Base-by-base conservation (phyloP, 2,329 filamentous ascomycete genomes). In the Colletotrichum higginsianum region DNA sequence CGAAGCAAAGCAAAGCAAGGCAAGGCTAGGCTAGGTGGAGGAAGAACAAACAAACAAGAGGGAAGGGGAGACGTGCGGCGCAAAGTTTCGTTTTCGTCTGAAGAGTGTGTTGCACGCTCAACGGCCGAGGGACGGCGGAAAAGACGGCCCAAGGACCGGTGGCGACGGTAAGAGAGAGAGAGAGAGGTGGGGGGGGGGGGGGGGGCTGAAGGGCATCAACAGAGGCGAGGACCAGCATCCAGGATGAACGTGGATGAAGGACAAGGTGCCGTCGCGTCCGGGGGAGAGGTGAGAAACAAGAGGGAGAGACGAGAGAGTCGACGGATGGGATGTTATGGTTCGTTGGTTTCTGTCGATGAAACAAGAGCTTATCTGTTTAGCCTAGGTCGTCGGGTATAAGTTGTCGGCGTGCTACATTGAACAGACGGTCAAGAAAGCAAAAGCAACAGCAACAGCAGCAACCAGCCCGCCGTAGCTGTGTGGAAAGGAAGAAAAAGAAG, bases 41-140 rank as follows among this genome's bases (percentile, higher is more conserved):
- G 40, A 18, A 21, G 23, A 26, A 23, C 4, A n/a, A 49, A 40
- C 35, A 61, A 42, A 42, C 30, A 16, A 63, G 66, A 58, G 66
- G 46, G 53, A 40, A 55, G 65, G 60, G 65, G 65, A 71, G 68
- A 68, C 68, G 65, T 71, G 68, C 68, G 68, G 58, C 53, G 53
- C 68, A 71, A 61, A 64, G 68, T 71, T 71, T 71, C 68, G 68
- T 68, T 71, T 71, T 68, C 68, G 68, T 71, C 68, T 60, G 58
- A 71, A 68, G 57, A 23, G 57, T 44, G 57, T 44, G 15, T 40
- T 50, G 56, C 26, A 55, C 57, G 16, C 47, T 55, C 65, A 55
- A 61, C 38, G 65, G 65, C 55, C 44, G 46, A 49, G 21, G 38
- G 46, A 63, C 58, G 42, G 52, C 68, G 65, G 65, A 49, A 44